phyloP scores from a whole-genome alignment of 1,284 basidiomycete species.

The Psilocybe mexicana region DNA sequence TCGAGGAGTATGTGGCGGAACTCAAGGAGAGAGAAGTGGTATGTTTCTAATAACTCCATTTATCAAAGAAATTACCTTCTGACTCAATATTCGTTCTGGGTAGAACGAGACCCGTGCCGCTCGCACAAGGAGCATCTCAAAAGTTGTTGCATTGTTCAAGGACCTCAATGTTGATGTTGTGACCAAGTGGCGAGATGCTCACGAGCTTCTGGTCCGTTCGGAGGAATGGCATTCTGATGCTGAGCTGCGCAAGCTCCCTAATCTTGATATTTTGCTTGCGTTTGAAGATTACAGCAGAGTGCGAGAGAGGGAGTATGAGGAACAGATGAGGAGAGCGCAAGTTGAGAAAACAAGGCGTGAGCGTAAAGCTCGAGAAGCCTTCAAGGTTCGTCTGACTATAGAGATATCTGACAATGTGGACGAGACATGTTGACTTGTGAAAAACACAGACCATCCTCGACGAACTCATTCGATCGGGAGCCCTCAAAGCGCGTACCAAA shows the following conservation, averaged over 20 bases:
- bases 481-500: constrained; percentile 80
- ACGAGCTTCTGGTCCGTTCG: constrained; percentile 72
- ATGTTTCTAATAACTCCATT: constrained; percentile 31
- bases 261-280: constrained; percentile 85
- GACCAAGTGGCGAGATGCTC: constrained; percentile 86
- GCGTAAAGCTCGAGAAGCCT: constrained; percentile 86
- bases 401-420: not conserved
- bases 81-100: constrained; percentile 3
- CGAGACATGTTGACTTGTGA: not conserved
- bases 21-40: constrained; percentile 86
- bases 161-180: constrained; percentile 84
- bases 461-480: constrained; percentile 64
- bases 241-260: constrained; percentile 80
- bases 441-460: constrained; percentile 61
- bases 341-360: constrained; percentile 84
- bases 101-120: constrained; percentile 78
- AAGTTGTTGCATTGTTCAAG: constrained; percentile 80
- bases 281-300: constrained; percentile 91
- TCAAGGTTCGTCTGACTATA: constrained; percentile 55
- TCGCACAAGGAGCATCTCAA: constrained; percentile 73
- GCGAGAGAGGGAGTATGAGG: constrained; percentile 86
- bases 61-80: constrained; percentile 2
- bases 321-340: constrained; percentile 73
- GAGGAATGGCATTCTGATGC: constrained; percentile 75
- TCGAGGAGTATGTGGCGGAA: constrained; percentile 87